Evolutionary conservation across 1,139 yeast genomes (phyloP).

Genomic region (Pichia sp.): DNA sequence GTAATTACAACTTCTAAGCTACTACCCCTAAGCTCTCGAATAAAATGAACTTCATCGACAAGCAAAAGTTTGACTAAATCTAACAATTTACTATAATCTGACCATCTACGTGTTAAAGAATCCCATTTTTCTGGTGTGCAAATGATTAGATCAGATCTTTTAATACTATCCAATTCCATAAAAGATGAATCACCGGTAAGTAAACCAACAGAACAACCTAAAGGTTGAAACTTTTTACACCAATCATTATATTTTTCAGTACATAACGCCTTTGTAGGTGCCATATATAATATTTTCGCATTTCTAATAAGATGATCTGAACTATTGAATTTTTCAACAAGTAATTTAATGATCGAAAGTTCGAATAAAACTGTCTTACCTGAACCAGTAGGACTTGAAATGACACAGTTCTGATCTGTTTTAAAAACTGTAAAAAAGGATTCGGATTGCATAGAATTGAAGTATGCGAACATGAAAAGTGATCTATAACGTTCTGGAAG

Average conservation of each 20-base stretch:
- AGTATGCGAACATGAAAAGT: constrained; percentile 34
- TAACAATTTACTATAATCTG: constrained; percentile 36
- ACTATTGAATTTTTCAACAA: constrained; percentile 20
- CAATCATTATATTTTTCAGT: constrained; percentile 40
- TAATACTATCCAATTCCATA: constrained; percentile 37
- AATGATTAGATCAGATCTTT: constrained; percentile 40
- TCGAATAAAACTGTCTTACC: constrained; percentile 54
- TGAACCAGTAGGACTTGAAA: constrained; percentile 53
- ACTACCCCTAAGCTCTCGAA: constrained; percentile 45
- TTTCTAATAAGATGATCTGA: constrained; percentile 16
- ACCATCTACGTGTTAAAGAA: constrained; percentile 44
- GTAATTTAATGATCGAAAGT: constrained; percentile 39
- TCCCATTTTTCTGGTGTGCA: constrained; percentile 61
- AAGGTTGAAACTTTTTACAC: constrained; percentile 33
- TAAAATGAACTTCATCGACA: constrained; percentile 46
- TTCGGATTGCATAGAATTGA: constrained; percentile 46
- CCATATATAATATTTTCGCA: constrained; percentile 41
- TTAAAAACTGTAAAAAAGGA: constrained; percentile 36
- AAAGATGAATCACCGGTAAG: constrained; percentile 45
- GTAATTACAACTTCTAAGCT: constrained; percentile 47
- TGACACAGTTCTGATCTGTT: constrained; percentile 36
- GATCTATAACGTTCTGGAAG: constrained; percentile 16
- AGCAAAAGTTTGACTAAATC: constrained; percentile 36
- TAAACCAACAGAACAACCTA: constrained; percentile 38
- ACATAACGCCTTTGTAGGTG: constrained; percentile 52